Evolutionary conservation across 2,329 filamentous ascomycete genomes (phyloP).

Genomic region (Trichophyton rubrum): DNA sequence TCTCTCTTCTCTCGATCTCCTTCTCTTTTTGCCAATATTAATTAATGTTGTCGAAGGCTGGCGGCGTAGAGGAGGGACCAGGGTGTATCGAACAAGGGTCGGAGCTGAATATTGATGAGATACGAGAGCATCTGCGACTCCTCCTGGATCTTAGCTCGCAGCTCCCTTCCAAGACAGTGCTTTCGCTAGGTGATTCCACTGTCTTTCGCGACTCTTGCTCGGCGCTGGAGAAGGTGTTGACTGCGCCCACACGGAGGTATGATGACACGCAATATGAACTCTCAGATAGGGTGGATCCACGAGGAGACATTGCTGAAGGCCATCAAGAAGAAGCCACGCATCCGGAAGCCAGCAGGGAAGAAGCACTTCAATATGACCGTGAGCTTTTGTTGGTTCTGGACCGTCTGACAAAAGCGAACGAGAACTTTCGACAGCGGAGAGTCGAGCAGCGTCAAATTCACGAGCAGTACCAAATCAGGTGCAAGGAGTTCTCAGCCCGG

Average conservation of each 20-base stretch:
- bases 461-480: conserved; percentile 45
- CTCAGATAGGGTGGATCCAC: not conserved
- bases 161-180: not conserved
- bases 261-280: not conserved
- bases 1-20: not conserved
- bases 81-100: not conserved
- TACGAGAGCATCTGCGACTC: not conserved
- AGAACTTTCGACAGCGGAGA: conserved; percentile 20
- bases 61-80: not conserved
- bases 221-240: not conserved
- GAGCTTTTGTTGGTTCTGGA: not conserved
- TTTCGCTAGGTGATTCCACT: not conserved
- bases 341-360: not conserved
- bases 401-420: conserved; percentile 8
- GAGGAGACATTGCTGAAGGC: not conserved
- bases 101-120: not conserved
- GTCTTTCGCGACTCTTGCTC: conserved; percentile 1
- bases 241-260: not conserved
- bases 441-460: conserved; percentile 45
- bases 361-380: not conserved
- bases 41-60: not conserved
- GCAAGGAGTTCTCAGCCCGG: conserved; percentile 45
- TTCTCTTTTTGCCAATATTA: not conserved
- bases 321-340: not conserved
- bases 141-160: not conserved